phyloP scores from a whole-genome alignment of 805 yeast genomes.

The Candida ulmi region DNA sequence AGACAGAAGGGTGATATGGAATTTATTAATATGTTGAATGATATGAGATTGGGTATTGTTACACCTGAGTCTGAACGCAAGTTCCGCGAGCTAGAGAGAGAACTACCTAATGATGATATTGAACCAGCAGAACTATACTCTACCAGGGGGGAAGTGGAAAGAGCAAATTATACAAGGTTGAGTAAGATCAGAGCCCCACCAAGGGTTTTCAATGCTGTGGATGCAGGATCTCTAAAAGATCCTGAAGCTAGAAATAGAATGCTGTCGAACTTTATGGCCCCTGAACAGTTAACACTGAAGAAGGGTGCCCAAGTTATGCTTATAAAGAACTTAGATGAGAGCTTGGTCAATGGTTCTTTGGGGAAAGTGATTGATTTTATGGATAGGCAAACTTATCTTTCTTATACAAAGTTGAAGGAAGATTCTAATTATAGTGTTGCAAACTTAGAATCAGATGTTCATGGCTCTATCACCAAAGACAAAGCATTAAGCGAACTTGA shows the following conservation, averaged over 20 bases:
- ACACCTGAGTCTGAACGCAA: slow-evolving; percentile 40
- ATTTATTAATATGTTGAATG: slow-evolving; percentile 71
- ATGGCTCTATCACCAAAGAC: slow-evolving; percentile 4
- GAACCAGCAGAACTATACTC: slow-evolving; percentile 73
- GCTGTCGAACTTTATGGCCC: slow-evolving; percentile 57
- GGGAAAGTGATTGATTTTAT: slow-evolving; percentile 63
- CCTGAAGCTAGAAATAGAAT: slow-evolving; percentile 37
- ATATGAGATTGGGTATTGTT: slow-evolving; percentile 61
- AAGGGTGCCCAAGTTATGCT: slow-evolving; percentile 81
- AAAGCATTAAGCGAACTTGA: slow-evolving; percentile 9
- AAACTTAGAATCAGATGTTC: slow-evolving; percentile 22
- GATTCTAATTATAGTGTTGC: slow-evolving; percentile 17
- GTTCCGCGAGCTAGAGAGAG: slow-evolving; percentile 48
- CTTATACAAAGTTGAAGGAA: slow-evolving; percentile 25
- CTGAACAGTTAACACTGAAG: slow-evolving; percentile 49
- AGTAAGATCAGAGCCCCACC: slow-evolving; percentile 37
- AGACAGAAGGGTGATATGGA: slow-evolving; percentile 71
- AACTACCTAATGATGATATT: slow-evolving; percentile 50
- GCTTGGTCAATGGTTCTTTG: slow-evolving; percentile 71
- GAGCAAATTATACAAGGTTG: slow-evolving; percentile 52
- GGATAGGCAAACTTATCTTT: slow-evolving; percentile 43
- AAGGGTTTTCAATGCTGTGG: slow-evolving; percentile 42
- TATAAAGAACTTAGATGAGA: slow-evolving; percentile 67
- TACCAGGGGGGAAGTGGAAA: slow-evolving; percentile 66
- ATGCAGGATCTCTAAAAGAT: slow-evolving; percentile 45